phyloP scores from a whole-genome alignment of 163 green algal genomes.

The Scenedesmus sp. region DNA sequence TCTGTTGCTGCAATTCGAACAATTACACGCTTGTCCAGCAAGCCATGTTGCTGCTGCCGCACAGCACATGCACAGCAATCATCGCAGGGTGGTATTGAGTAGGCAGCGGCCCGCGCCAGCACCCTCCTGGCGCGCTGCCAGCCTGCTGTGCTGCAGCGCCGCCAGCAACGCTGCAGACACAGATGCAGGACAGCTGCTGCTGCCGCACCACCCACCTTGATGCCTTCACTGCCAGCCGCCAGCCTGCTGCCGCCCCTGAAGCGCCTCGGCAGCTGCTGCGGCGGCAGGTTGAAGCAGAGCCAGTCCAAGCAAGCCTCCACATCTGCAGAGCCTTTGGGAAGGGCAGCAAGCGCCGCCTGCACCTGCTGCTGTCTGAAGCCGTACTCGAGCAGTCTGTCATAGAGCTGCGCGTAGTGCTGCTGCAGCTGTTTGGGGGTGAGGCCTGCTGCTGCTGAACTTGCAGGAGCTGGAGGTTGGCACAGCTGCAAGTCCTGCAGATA shows the following conservation, averaged over 20 bases:
- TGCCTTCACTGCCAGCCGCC: background rate
- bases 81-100: too few species aligned
- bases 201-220: conserved; percentile 25
- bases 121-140: too few species aligned
- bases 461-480: conserved; percentile 2
- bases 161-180: too few species aligned
- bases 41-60: too few species aligned
- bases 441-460: background rate
- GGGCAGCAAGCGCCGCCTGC: conserved; percentile 37
- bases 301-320: conserved; percentile 79
- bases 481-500: conserved; percentile 14
- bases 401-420: conserved; percentile 20
- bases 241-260: conserved; percentile 61
- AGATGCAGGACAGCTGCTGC: background rate
- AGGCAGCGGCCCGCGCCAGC: too few species aligned
- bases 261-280: conserved; percentile 71
- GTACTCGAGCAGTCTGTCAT: conserved; percentile 49
- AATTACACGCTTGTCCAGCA: too few species aligned
- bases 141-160: too few species aligned
- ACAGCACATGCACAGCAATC: too few species aligned
- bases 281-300: conserved; percentile 82
- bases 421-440: conserved; percentile 12
- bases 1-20: too few species aligned
- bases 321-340: conserved; percentile 12
- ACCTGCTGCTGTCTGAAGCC: conserved; percentile 41